Evolutionary conservation across 345 rosid species (phyloP), one percentile per base, ranked within the genome.

Genomic region (Lepidium africanum): DNA sequence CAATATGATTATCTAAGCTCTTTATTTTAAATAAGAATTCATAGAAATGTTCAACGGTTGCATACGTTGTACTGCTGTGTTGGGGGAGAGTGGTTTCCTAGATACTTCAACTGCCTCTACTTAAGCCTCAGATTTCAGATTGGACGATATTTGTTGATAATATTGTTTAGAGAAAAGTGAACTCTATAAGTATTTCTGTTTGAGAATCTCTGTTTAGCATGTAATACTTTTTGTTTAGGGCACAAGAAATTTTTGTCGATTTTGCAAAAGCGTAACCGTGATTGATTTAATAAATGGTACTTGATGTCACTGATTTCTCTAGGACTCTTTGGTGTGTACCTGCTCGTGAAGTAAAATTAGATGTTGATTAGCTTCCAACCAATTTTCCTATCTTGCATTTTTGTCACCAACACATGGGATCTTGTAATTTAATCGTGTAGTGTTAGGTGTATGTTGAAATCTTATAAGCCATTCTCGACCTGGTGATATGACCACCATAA

Each of bases 341-440:
- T 38, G 30, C 55, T 41, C 49, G 11, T 50, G 59, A 51, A 51
- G 50, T 65, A 41, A 55, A 15, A 66, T 11, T 50, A 37, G 17
- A n/a, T 62, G 41, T 62, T 33, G 16, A 14, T 62, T 13, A 54
- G 42, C 11, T 9, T 46, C 23, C 35, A 36, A 43, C 35, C 40
- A n/a, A 17, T 53, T 58, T 69, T 14, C 37, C 72, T 7, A 35
- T 35, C 3, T 62, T 52, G 62, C 69, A 61, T 42, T 40, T 57
- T 45, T 23, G 27, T 42, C 54, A 51, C 59, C 19, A 52, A 30
- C 51, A 39, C 42, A 48, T 39, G 1, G 33, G 49, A 53, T 66
- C n/a, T 11, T 41, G 21, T 5, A 66, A 42, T 43, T 7, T 9
- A 41, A n/a, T 13, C 23, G 15, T 47, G 2, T 21, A n/a, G 13